Evolutionary conservation across 2,329 filamentous ascomycete genomes (phyloP), one percentile per base, ranked within the genome.

Genomic region (Pseudogymnoascus sp.): DNA sequence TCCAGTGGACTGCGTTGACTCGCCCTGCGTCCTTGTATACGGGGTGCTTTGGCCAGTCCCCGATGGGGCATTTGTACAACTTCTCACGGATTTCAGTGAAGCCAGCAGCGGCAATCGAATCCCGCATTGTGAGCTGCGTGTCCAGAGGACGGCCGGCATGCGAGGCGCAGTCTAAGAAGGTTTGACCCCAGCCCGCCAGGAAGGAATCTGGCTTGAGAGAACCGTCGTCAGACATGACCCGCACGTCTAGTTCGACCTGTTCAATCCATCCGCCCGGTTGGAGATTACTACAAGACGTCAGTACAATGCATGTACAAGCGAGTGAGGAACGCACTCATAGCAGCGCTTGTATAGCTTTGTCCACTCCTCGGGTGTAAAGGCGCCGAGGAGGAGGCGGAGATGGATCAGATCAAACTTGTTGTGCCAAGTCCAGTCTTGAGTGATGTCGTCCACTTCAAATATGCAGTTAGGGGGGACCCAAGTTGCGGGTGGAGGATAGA

Each of bases 321-420:
- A 16, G 11, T 2, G n/a, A 12, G 11, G 14, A 14, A 50, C 30
- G 37, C 37, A 30, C 58, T 59, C 58, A 9, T 39, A 59, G 58
- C 58, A 59, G 6, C 14, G 30, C 9, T 20, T 58, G 32, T 68
- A 68, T 18, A 66, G 50, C 14, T 28, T 12, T 20, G 54, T 57
- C 63, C 61, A 65, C 59, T 65, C 64, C 8, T 60, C 41, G 1
- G 37, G 60, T 3, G 59, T 65, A 47, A 68, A 67, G 8, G 67
- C 64, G 28, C 61, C 61, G 28, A 57, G 25, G 12, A 62, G 38
- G n/a, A 39, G 12, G 9, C 61, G 58, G 34, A 38, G 64, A 63
- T 57, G 67, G 62, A 81, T 76, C 62, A 75, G 77, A 65, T 81
- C 78, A 65, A 80, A 81, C 63, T 78, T 71, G 1, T 72, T 68